phyloP scores from a whole-genome alignment of 345 rosid genomes.

The Alliaria petiolata region DNA sequence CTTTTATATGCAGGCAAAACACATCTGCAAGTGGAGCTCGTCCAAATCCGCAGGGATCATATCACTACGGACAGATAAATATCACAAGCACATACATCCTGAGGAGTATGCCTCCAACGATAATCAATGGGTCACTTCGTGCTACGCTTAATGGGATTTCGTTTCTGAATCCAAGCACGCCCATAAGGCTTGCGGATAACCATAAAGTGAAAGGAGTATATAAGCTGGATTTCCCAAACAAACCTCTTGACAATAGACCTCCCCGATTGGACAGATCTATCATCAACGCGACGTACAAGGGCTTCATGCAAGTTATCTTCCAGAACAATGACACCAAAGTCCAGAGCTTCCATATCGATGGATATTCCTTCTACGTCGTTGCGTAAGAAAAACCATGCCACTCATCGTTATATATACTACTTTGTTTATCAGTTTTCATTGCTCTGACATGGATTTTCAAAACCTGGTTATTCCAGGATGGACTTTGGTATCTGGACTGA shows the following conservation, averaged over 20 bases:
- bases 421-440: not conserved
- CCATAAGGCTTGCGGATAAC: conserved; percentile 73
- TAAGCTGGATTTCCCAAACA: conserved; percentile 76
- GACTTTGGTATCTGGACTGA: conserved; percentile 88
- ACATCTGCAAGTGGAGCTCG: conserved; percentile 90
- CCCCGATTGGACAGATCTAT: conserved; percentile 54
- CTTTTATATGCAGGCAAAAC: conserved; percentile 56
- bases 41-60: conserved; percentile 96
- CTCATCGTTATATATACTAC: not conserved
- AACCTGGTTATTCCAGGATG: conserved; percentile 53
- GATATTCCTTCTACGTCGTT: conserved; percentile 82
- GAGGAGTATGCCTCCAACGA: conserved; percentile 61
- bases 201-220: conserved; percentile 68
- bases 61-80: conserved; percentile 81
- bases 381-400: conserved; percentile 48
- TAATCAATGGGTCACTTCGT: conserved; percentile 52
- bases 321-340: conserved; percentile 90
- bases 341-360: conserved; percentile 84
- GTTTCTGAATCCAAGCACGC: conserved; percentile 62
- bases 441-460: not conserved
- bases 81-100: conserved; percentile 62
- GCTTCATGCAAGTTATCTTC: conserved; percentile 72
- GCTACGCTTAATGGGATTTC: conserved; percentile 84
- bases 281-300: conserved; percentile 80
- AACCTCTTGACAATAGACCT: conserved; percentile 52